Evolutionary conservation across 176 grass and related monocot species (phyloP).

Genomic region (Carex parvula): DNA sequence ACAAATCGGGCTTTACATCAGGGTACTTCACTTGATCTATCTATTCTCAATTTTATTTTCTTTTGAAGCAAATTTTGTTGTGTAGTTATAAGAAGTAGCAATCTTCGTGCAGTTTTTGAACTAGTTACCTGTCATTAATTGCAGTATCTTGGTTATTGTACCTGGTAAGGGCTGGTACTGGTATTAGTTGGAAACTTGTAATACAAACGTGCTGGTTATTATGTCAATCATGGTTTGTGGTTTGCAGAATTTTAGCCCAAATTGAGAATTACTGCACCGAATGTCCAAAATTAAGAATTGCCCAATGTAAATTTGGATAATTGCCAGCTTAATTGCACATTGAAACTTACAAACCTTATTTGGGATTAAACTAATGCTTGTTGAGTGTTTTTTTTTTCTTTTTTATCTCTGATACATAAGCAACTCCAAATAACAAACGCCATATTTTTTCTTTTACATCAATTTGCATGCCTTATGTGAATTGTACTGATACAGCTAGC

Average conservation of each 20-base stretch:
- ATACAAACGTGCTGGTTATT: background rate
- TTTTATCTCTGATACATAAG: background rate
- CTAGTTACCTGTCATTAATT: background rate
- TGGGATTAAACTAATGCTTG: background rate
- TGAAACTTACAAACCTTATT: background rate
- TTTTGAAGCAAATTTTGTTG: background rate
- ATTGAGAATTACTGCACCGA: too few relatives aligned
- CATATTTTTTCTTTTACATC: background rate
- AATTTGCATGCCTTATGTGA: background rate
- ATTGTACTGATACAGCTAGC: background rate
- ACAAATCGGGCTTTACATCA: conserved; percentile 4
- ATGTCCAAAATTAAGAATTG: background rate
- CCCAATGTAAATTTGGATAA: background rate
- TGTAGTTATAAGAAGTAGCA: background rate
- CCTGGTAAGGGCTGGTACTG: background rate
- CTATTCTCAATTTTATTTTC: background rate
- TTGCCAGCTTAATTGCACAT: background rate
- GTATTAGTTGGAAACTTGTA: background rate
- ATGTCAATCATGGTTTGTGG: background rate
- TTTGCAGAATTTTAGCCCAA: too few relatives aligned
- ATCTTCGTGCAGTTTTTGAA: background rate
- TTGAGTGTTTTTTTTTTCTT: background rate
- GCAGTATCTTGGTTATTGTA: background rate
- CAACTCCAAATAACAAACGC: background rate
- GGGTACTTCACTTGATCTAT: background rate